Percentiles rank a stretch among this genome's conserved stretches.
Evolutionary conservation across 2,329 filamentous ascomycete genomes (phyloP).

Genomic region (Colletotrichum sp.): DNA sequence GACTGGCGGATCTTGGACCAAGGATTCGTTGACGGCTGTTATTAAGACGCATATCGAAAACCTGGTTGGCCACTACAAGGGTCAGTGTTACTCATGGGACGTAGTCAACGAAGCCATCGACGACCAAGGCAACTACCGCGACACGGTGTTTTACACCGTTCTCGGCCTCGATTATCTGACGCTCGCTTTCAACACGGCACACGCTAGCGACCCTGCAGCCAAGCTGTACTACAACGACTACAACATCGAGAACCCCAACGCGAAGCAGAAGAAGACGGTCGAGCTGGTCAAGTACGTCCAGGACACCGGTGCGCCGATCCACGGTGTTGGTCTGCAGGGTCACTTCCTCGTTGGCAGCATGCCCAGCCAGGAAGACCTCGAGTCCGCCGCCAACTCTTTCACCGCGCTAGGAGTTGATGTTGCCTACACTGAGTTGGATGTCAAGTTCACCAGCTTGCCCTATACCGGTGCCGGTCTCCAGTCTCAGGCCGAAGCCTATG

Average conservation of each 20-base stretch:
- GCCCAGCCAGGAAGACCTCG: constrained; percentile 42
- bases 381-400: constrained; percentile 54
- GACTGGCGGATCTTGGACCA: constrained; percentile 43
- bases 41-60: constrained; percentile 57
- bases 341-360: constrained; percentile 52
- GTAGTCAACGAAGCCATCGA: constrained; percentile 54
- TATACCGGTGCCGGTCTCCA: constrained; percentile 39
- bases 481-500: constrained; percentile 53
- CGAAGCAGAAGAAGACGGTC: constrained; percentile 56
- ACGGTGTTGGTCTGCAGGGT: constrained; percentile 57
- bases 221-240: constrained; percentile 46
- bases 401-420: constrained; percentile 53
- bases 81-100: constrained; percentile 55
- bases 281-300: constrained; percentile 38
- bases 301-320: constrained; percentile 49
- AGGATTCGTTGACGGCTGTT: constrained; percentile 30
- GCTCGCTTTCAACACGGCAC: constrained; percentile 48
- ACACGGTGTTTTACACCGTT: constrained; percentile 44
- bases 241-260: constrained; percentile 52
- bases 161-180: constrained; percentile 51
- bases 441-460: constrained; percentile 51
- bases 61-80: constrained; percentile 48
- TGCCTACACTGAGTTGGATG: constrained; percentile 54
- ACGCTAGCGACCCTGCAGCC: constrained; percentile 43
- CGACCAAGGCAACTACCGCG: constrained; percentile 44